Base-by-base conservation (phyloP, 2,329 filamentous ascomycete genomes). In the Beauveria rudraprayagi region DNA sequence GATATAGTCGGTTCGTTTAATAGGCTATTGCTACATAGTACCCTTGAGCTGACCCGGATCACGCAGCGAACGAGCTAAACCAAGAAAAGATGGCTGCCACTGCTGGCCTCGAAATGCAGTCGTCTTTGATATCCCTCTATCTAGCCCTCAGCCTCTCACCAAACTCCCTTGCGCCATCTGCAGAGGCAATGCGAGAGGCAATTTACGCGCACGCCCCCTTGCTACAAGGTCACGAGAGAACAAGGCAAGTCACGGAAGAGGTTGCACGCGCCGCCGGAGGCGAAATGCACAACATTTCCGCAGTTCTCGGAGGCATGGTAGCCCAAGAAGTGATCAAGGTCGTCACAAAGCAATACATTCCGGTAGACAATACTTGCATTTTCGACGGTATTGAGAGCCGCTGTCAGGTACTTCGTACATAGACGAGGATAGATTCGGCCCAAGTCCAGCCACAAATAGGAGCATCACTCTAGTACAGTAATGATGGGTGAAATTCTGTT, bases 321-420 rank as follows among this genome's bases (percentile, higher is more conserved):
- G 91, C 93, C n/a, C 95, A 99, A 75, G 94, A 99, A 76, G 85
- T 93, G 64, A 95, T 99, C 77, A 99, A 99, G 73, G 84, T 93
- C 62, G 83, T 89, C 67, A 89, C 87, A 14, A 85, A 85, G 69
- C 87, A 90, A 75, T 90, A 89, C 73, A 78, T 89, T 48, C 86
- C 87, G 26, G 83, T 88, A 65, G 85, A 89, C 67, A 88, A 89
- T 71, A 87, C 84, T 17, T 88, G 86, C 69, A 78, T 90, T 63
- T 89, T 87, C 67, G 86, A 89, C 76, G 87, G 86, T 24, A 85
- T 89, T 64, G 77, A 75, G 63, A 86, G 84, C 72, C 81, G 83
- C 64, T 83, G 80, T 66, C 82, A 85, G 70, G 78, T 85, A 57
- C 72, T 86, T 66, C 78, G 79, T 63, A 71, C 86, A 65, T 85